Evolutionary conservation across 169 alveolate species (phyloP), one percentile per base, ranked within the genome.

Genomic region (Sarcocystis neurona): DNA sequence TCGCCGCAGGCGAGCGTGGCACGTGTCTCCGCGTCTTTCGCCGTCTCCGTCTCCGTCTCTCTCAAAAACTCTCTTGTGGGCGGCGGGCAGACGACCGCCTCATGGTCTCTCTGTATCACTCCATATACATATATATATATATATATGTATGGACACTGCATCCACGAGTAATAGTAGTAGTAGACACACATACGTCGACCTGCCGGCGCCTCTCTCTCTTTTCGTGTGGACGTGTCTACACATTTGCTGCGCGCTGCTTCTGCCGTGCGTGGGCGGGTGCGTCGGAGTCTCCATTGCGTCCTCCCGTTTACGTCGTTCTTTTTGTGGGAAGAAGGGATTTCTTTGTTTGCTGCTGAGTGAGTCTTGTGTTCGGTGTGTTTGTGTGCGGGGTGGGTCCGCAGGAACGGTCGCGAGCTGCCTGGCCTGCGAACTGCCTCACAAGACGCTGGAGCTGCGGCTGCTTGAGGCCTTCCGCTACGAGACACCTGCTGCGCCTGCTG

Each of bases 371-470:
- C 27, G 5, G 6, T 32, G 39, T 39, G 27, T 46, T 30, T 68
- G n/a, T n/a, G n/a, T n/a, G n/a, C n/a, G n/a, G n/a, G n/a, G n/a
- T n/a, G 27, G 27, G 20, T 39, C 41, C 56, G 3, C 82, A 72
- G 82, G 82, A 3, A 72, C 82, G 0, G 82, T 72, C 27, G 82
- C 82, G 82, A 72, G 82, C 56, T 72, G 82, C 82, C 27, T 72
- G 53, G 82, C 82, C 12, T 72, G 82, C 82, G 56, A 72, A 53
- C 32, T 72, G 47, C 82, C 82, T 3, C 41, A 39, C 18, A 48
- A 72, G 27, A 72, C 82, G 47, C 56, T 72, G 47, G 58, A 72
- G 82, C 53, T 72, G 39, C 82, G 82, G 6, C 82, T 72, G 58
- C 46, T 72, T n/a, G 82, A 72, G 56, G 82, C 82, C 34, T 72